Percentiles rank a stretch among this genome's conserved stretches.
phyloP scores from a whole-genome alignment of 2,329 filamentous ascomycete species.

The Trichoderma polysporum region DNA sequence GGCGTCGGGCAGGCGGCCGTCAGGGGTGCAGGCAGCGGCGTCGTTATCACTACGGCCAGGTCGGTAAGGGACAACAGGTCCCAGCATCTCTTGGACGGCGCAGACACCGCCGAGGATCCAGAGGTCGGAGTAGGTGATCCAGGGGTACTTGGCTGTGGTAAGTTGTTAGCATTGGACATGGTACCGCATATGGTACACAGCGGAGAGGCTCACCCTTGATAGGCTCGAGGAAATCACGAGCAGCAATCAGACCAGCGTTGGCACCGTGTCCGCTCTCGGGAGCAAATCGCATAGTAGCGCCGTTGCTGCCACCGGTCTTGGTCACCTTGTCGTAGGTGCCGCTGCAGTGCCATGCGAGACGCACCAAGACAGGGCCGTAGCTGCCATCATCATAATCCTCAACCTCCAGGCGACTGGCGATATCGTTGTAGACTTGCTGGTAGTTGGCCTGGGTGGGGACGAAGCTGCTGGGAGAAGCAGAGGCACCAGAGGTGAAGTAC shows the following conservation, averaged over 20 bases:
- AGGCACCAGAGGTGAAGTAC: conserved; percentile 58
- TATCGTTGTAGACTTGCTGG: conserved; percentile 89
- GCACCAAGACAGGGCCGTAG: conserved; percentile 87
- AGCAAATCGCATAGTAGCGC: conserved; percentile 93
- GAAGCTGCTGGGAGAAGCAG: conserved; percentile 59
- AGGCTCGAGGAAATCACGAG: conserved; percentile 90
- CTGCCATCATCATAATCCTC: conserved; percentile 96
- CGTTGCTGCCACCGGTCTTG: conserved; percentile 88
- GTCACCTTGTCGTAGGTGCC: conserved; percentile 91
- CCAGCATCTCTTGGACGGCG: conserved; percentile 94
- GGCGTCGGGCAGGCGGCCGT: conserved; percentile 82
- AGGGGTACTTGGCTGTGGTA: conserved; percentile 67
- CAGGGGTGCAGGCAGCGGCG: conserved; percentile 81
- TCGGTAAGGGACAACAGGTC: conserved; percentile 82
- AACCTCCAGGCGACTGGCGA: conserved; percentile 78
- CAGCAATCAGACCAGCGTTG: conserved; percentile 84
- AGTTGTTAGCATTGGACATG: neutral
- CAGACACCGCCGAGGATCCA: conserved; percentile 88
- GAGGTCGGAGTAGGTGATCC: conserved; percentile 95
- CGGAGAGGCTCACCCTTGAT: conserved; percentile 65
- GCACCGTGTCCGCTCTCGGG: conserved; percentile 89
- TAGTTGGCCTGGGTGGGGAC: conserved; percentile 82
- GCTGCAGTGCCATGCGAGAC: conserved; percentile 90
- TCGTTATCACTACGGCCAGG: conserved; percentile 83
- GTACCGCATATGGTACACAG: neutral